A percentile compares a stretch with the other conserved stretches of the same genome.
These are phyloP conservation scores for Lachancea sp. DNA, from an alignment of 805 yeast genomes.

Conservation along the genomic window DNA sequence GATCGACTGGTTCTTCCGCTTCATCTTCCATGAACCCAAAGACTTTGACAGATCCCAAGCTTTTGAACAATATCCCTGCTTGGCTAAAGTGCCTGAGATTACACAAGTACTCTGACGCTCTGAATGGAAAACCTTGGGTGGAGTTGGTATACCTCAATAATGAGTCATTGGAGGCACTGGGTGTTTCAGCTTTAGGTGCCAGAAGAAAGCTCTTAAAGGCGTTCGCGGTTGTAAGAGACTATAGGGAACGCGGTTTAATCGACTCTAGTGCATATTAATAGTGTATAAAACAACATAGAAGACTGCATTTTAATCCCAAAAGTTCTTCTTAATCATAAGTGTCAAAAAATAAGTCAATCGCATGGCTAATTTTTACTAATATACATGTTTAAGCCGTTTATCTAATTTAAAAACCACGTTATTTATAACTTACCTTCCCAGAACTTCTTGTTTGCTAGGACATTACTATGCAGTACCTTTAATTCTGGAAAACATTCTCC, in stretches of 20 bases:
- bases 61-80: slow-evolving; percentile 73
- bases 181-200: slow-evolving; percentile 94
- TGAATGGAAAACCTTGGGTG: slow-evolving; percentile 71
- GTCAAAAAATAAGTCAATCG: too few relatives aligned
- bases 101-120: slow-evolving; percentile 87
- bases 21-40: slow-evolving; percentile 37
- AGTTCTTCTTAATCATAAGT: too few relatives aligned
- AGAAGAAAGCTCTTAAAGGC: slow-evolving; percentile 89
- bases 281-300: neutral
- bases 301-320: too few relatives aligned
- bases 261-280: slow-evolving; percentile 22
- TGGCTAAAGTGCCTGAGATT: slow-evolving; percentile 87
- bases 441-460: slow-evolving; percentile 46
- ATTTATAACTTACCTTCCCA: slow-evolving; percentile 39
- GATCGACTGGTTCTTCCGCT: slow-evolving; percentile 4
- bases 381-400: neutral
- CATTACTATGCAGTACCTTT: slow-evolving; percentile 47
- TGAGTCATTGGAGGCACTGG: slow-evolving; percentile 61
- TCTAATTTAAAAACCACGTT: neutral
- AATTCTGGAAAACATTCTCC: slow-evolving; percentile 56
- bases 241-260: slow-evolving; percentile 38
- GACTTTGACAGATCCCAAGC: slow-evolving; percentile 46
- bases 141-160: slow-evolving; percentile 69
- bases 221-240: slow-evolving; percentile 71
- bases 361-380: neutral